Evolutionary conservation across 805 yeast genomes (phyloP).

Genomic region (Maudiozyma pseudohumilis): DNA sequence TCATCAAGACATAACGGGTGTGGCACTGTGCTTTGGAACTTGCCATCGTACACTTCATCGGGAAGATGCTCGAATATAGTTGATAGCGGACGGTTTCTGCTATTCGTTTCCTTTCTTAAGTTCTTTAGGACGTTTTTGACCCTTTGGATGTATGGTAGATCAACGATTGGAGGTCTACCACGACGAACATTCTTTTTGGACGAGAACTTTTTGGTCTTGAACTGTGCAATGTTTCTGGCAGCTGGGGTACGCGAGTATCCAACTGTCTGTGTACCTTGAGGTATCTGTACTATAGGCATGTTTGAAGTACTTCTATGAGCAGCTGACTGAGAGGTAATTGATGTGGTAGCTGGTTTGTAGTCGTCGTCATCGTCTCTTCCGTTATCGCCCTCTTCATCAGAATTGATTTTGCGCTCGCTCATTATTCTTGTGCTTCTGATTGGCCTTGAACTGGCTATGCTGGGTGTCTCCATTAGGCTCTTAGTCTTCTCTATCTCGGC

Average conservation of each 20-base stretch:
- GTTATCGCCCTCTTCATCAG: not conserved
- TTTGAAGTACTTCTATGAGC: slow-evolving; percentile 3
- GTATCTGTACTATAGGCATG: not conserved
- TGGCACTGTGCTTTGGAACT: slow-evolving; percentile 38
- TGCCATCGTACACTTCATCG: slow-evolving; percentile 38
- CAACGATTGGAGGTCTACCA: slow-evolving; percentile 31
- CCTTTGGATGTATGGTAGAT: slow-evolving; percentile 62
- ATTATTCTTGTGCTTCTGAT: not conserved
- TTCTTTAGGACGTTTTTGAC: slow-evolving; percentile 79
- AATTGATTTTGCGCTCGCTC: not conserved
- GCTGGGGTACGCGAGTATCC: not conserved
- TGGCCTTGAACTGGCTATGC: not conserved
- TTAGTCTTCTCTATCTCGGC: not conserved
- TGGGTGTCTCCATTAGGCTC: not conserved
- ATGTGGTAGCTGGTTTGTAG: not conserved
- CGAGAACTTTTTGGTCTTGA: slow-evolving; percentile 11
- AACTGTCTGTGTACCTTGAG: no score
- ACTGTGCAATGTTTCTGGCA: slow-evolving; percentile 1
- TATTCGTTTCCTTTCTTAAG: slow-evolving; percentile 61
- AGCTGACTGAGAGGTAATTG: not conserved
- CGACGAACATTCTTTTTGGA: slow-evolving; percentile 26
- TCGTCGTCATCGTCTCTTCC: slow-evolving; percentile 1
- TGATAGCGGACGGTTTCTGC: slow-evolving; percentile 40
- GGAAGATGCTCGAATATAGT: slow-evolving; percentile 74
- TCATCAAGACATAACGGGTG: slow-evolving; percentile 61